Evolutionary conservation across 768 basidiomycete genomes (phyloP).

Genomic region (Collybia sordida): DNA sequence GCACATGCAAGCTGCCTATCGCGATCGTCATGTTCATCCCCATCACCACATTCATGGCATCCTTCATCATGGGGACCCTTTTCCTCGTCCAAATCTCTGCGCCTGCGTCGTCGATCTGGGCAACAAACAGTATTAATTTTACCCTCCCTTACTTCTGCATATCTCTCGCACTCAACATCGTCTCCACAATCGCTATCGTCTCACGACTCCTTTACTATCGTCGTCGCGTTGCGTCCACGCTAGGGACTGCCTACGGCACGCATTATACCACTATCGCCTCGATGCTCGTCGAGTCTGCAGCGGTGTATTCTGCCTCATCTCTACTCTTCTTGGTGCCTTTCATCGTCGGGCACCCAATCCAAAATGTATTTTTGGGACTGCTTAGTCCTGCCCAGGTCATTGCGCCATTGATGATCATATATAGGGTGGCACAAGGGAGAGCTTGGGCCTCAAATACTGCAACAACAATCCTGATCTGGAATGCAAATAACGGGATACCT

Average conservation of each 20-base stretch:
- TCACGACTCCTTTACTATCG: slow-evolving; percentile 22
- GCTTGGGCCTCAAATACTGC: slow-evolving; percentile 1
- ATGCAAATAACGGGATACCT: slow-evolving; percentile 1
- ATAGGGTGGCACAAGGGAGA: not conserved
- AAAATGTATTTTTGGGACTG: slow-evolving; percentile 28
- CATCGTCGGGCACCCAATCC: slow-evolving; percentile 1
- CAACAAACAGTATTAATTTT: slow-evolving; percentile 12
- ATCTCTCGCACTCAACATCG: slow-evolving; percentile 28
- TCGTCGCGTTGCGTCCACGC: slow-evolving; percentile 2
- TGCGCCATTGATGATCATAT: slow-evolving; percentile 3
- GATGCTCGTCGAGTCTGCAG: slow-evolving; percentile 37
- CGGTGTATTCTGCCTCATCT: slow-evolving; percentile 21
- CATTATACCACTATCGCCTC: slow-evolving; percentile 24
- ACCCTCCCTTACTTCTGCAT: slow-evolving; percentile 24
- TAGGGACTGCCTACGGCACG: slow-evolving; percentile 20
- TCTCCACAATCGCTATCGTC: slow-evolving; percentile 31
- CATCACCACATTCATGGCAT: not conserved
- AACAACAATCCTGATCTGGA: not conserved
- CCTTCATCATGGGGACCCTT: slow-evolving; percentile 7
- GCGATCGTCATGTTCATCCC: slow-evolving; percentile 1
- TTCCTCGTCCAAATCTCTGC: slow-evolving; percentile 6
- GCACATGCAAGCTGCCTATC: not conserved
- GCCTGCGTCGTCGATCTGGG: slow-evolving; percentile 14
- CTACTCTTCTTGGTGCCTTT: slow-evolving; percentile 30
- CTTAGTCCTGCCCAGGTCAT: slow-evolving; percentile 22